Base-by-base conservation (phyloP, 345 rosid genomes). In the Hirschfeldia incana region DNA sequence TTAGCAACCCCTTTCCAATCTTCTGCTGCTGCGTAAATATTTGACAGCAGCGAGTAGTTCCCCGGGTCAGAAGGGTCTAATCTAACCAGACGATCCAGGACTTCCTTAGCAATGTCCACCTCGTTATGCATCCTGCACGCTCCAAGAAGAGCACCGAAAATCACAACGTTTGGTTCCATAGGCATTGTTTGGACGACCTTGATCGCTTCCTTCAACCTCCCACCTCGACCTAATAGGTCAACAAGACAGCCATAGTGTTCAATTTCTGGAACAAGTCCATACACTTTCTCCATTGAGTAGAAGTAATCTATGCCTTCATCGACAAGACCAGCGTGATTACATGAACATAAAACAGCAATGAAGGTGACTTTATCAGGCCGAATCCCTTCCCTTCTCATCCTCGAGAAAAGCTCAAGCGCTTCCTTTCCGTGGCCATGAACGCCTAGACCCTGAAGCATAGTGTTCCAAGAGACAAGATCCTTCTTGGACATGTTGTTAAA, bases 181-280 rank as follows among this genome's bases (percentile, higher is more conserved):
- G 95, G 94, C 96, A 92, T 94, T 69, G 84, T 84, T 33, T 76
- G 85, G 36, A 91, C 88, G 51, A 91, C 88, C 75, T 81, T 73
- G 65, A 83, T 80, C 2, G 98, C 98, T 79, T 94, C 95, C 82
- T 82, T 85, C 16, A 92, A 82, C 77, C 86, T 87, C 16, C 98
- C 93, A 0, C 84, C 89, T 62, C 97, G 93, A 70, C 97, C 91
- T 83, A 94, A 76, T 59, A 94, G 91, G 80, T 94, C 97, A 80
- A 92, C 81, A 87, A 92, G 81, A 78, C 95, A 94, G 17, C 98
- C 97, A 65, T 91, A 94, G 80, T 92, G 98, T 88, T 94, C 94
- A 37, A 91, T 86, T 73, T 84, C 77, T 13, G 95, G 98, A 78
- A 81, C 81, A 67, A 93, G 82, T 63, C 90, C 86, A 67, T 88